Conservation (phyloP, 495 filamentous ascomycete species). For the Penicillium ucsense region DNA sequence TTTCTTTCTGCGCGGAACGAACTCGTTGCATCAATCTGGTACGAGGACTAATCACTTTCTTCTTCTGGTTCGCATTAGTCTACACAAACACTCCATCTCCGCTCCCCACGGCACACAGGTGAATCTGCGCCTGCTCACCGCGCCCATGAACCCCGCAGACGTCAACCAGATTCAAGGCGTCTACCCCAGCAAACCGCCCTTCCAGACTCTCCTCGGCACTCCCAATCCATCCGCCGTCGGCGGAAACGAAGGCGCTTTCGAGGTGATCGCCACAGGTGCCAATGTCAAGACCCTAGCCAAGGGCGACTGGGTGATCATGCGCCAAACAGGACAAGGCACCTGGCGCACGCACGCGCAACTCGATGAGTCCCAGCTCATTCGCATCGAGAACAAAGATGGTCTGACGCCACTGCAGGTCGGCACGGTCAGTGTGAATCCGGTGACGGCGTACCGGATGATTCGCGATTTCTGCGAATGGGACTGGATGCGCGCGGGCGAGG, state of each 20-base stretch:
- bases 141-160: conserved; percentile 94
- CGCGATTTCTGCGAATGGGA: conserved; percentile 63
- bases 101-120: conserved; percentile 52
- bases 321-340: conserved; percentile 69
- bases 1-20: too few species aligned
- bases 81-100: conserved; percentile 76
- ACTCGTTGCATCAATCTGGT: too few species aligned
- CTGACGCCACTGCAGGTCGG: conserved; percentile 67
- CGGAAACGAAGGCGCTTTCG: conserved; percentile 89
- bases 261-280: conserved; percentile 59
- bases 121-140: conserved; percentile 68
- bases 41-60: too few species aligned
- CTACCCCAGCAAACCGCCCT: conserved; percentile 77
- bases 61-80: conserved; percentile 23
- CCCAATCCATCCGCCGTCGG: conserved; percentile 58
- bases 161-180: conserved; percentile 94
- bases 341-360: conserved; percentile 84
- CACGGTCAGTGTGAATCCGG: conserved; percentile 84
- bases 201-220: conserved; percentile 66
- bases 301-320: conserved; percentile 92
- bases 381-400: conserved; percentile 55
- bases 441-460: conserved; percentile 87
- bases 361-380: conserved; percentile 53
- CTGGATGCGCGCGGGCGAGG: conserved; percentile 39
- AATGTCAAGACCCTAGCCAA: conserved; percentile 43